A percentile compares a stretch with the other conserved stretches of the same genome.
phyloP scores from a whole-genome alignment of 1,284 basidiomycete species.

The Fomes fomentarius region DNA sequence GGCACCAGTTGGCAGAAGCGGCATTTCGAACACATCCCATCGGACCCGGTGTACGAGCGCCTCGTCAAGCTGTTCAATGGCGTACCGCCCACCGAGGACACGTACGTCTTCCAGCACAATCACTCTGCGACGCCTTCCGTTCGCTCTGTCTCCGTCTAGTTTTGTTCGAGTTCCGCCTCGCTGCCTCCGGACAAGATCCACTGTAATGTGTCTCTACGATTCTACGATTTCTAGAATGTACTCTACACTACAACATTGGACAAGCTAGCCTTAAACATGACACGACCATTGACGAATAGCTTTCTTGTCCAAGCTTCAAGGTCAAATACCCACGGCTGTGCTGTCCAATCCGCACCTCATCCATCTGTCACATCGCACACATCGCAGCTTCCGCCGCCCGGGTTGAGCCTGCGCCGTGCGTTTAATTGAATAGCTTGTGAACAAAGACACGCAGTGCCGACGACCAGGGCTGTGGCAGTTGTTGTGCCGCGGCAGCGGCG shows the following conservation, averaged over 20 bases:
- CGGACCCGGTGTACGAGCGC: constrained; percentile 70
- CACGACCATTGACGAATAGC: background rate
- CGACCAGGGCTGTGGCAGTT: too few relatives aligned
- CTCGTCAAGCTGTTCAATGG: constrained; percentile 60
- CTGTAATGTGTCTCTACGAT: background rate
- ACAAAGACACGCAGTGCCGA: too few relatives aligned
- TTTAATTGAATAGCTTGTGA: too few relatives aligned
- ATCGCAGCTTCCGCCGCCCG: too few relatives aligned
- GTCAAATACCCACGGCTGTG: too few relatives aligned
- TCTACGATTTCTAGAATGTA: background rate
- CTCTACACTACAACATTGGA: background rate
- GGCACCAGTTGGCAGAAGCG: constrained; percentile 78
- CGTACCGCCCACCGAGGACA: constrained; percentile 64
- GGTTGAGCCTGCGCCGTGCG: too few relatives aligned
- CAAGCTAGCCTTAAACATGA: background rate
- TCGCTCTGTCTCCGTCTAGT: too few relatives aligned
- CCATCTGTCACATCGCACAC: too few relatives aligned
- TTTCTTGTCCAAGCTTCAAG: too few relatives aligned
- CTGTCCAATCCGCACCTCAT: background rate
- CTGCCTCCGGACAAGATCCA: background rate
- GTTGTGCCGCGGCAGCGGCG: too few relatives aligned
- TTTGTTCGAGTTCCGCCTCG: too few relatives aligned
- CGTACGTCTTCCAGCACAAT: constrained; percentile 58
- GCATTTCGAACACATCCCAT: constrained; percentile 73
- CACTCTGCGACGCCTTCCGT: constrained; percentile 12